Percentiles rank a stretch among this genome's conserved stretches.
These are phyloP conservation scores for Pythium graminicola DNA, from an alignment of 352 stramenopile species.

Conservation along the genomic window DNA sequence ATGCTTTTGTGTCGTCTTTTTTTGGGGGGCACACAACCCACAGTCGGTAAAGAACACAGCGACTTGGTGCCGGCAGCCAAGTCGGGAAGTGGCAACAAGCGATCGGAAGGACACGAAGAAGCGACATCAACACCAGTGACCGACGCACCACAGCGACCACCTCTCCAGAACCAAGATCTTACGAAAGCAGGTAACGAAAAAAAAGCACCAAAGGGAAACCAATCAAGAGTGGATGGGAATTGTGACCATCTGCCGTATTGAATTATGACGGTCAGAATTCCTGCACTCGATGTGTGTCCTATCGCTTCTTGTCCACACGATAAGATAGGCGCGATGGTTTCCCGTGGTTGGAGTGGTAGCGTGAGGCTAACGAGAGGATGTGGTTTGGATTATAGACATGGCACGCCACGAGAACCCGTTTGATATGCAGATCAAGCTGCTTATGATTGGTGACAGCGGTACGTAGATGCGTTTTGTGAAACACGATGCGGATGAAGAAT, in stretches of 20 bases:
- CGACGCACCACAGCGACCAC: not conserved
- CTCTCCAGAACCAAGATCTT: not conserved
- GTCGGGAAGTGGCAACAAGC: constrained; percentile 9
- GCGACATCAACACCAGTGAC: not conserved
- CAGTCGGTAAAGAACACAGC: constrained; percentile 3
- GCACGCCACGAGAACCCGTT: constrained; percentile 90
- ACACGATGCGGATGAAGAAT: not conserved
- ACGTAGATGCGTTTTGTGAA: constrained; percentile 21
- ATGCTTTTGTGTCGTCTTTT: constrained; percentile 26
- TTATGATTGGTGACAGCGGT: constrained; percentile 97
- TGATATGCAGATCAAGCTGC: constrained; percentile 97
- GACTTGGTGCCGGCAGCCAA: not conserved
- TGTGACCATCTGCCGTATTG: no score
- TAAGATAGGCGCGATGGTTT: no score
- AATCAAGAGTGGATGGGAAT: not conserved
- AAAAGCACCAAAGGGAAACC: constrained; percentile 6
- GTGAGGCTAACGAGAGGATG: not conserved
- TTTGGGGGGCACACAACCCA: constrained; percentile 14
- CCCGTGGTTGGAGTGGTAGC: no score
- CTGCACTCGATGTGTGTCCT: no score
- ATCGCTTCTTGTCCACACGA: no score
- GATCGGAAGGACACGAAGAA: constrained; percentile 3
- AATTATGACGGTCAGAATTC: no score
- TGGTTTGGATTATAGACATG: constrained; percentile 39
- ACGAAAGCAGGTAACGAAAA: not conserved